Percentiles rank a stretch among this genome's conserved stretches.
Conservation (phyloP, 2,329 filamentous ascomycete genomes). For the Emergomyces africanus region DNA sequence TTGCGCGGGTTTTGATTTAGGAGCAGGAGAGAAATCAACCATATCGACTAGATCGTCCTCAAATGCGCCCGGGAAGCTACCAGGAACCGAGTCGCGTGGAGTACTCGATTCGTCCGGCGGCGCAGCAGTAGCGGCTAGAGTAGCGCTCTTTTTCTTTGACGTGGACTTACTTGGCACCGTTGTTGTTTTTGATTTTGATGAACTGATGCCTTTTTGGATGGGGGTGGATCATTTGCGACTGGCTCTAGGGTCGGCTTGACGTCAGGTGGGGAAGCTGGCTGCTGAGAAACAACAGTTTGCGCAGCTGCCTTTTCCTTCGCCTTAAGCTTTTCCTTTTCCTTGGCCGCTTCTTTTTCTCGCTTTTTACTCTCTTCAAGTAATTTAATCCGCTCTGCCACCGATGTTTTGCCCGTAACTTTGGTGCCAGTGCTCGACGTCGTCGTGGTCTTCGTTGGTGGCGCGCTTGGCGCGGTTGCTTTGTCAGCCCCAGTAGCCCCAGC, state of each 20-base stretch:
- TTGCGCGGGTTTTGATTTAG: slow-evolving; percentile 20
- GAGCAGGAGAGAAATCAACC: slow-evolving; percentile 35
- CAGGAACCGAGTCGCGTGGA: slow-evolving; percentile 34
- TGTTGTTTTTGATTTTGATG: slow-evolving; percentile 21
- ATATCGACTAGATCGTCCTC: slow-evolving; percentile 32
- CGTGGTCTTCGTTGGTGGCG: slow-evolving; percentile 31
- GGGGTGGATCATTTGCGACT: slow-evolving; percentile 8
- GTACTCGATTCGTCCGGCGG: slow-evolving; percentile 18
- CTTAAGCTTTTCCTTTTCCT: slow-evolving; percentile 26
- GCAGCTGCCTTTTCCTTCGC: slow-evolving; percentile 20
- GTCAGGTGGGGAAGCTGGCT: slow-evolving; percentile 16
- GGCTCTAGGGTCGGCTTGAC: slow-evolving; percentile 6
- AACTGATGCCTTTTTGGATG: slow-evolving; percentile 15
- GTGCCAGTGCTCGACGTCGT: slow-evolving; percentile 26
- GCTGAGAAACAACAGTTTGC: slow-evolving; percentile 19
- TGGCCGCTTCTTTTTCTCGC: slow-evolving; percentile 26
- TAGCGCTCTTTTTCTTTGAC: slow-evolving; percentile 8
- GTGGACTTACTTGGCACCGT: slow-evolving; percentile 11
- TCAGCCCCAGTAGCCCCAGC: slow-evolving; percentile 25
- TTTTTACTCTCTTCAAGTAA: slow-evolving; percentile 30
- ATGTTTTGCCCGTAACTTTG: slow-evolving; percentile 30
- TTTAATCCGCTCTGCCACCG: slow-evolving; percentile 43
- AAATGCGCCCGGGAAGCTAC: slow-evolving; percentile 42
- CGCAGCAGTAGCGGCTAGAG: slow-evolving; percentile 10
- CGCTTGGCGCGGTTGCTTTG: slow-evolving; percentile 25